These are phyloP conservation scores for Lentinula novae-zelandiae DNA, from an alignment of 1,284 basidiomycete species.

Conservation along the genomic window DNA sequence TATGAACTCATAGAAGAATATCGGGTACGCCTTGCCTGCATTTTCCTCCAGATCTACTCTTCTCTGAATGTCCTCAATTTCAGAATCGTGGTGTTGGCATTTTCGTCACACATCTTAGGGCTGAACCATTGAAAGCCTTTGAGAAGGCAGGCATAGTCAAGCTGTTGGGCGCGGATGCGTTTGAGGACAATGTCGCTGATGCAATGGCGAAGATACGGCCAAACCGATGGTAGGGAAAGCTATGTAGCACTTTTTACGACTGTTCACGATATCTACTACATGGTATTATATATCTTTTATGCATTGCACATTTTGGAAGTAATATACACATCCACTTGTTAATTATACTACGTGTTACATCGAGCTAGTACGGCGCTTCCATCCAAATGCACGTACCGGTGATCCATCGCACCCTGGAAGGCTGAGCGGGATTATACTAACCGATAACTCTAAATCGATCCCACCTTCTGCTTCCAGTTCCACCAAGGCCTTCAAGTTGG, in stretches of 20 bases:
- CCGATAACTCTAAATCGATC: slow-evolving; percentile 30
- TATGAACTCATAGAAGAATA: slow-evolving; percentile 79
- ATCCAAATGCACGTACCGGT: slow-evolving; percentile 57
- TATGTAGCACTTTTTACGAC: not conserved
- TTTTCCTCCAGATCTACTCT: not conserved
- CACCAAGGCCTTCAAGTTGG: slow-evolving; percentile 38
- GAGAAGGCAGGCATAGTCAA: slow-evolving; percentile 62
- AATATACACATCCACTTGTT: not conserved
- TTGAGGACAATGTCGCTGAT: slow-evolving; percentile 68
- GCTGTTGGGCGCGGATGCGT: slow-evolving; percentile 65
- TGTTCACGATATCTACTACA: not conserved
- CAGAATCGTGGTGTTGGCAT: slow-evolving; percentile 69
- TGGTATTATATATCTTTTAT: not conserved
- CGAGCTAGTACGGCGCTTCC: not conserved
- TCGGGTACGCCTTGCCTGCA: slow-evolving; percentile 38
- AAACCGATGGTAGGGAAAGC: not conserved
- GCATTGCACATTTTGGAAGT: not conserved
- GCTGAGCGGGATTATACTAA: slow-evolving; percentile 55
- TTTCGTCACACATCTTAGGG: slow-evolving; percentile 77
- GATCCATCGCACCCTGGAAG: slow-evolving; percentile 59
- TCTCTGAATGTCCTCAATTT: not conserved
- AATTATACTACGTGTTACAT: not conserved
- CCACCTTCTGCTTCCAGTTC: slow-evolving; percentile 9
- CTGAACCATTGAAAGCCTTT: slow-evolving; percentile 55
- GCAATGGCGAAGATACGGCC: slow-evolving; percentile 43